Conservation (phyloP, 2,329 filamentous ascomycete genomes). For the Aspergillus awamori region DNA sequence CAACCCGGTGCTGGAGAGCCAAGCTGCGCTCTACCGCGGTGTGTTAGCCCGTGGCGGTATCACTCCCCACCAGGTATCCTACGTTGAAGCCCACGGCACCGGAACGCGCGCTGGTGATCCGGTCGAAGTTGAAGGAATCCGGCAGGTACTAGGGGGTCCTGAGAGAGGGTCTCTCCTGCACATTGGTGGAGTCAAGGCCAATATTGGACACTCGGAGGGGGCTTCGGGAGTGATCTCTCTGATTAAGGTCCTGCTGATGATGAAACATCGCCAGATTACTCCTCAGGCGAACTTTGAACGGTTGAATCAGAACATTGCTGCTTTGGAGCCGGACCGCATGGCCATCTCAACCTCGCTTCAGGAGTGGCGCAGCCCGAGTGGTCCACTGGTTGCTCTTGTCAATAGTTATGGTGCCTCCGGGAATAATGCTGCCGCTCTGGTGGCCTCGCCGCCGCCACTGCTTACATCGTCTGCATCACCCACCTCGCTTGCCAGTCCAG, state of each 20-base stretch:
- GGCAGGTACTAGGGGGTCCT: not conserved
- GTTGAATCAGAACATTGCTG: slow-evolving; percentile 4
- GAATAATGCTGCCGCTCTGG: not conserved
- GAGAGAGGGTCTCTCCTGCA: not conserved
- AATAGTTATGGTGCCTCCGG: not conserved
- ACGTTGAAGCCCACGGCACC: not conserved
- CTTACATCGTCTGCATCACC: too few species aligned
- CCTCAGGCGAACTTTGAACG: slow-evolving; percentile 8
- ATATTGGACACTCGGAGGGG: slow-evolving; percentile 33
- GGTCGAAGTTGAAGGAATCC: not conserved
- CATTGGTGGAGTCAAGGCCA: slow-evolving; percentile 21
- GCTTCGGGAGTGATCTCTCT: slow-evolving; percentile 30
- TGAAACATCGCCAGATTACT: slow-evolving; percentile 8
- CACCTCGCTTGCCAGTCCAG: too few species aligned
- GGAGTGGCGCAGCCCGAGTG: not conserved
- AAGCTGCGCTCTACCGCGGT: not conserved
- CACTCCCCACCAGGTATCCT: not conserved
- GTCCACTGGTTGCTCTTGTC: not conserved
- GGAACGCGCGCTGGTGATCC: not conserved
- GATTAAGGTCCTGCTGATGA: slow-evolving; percentile 26
- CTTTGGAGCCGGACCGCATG: not conserved
- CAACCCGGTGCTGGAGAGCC: not conserved
- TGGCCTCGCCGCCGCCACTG: not conserved
- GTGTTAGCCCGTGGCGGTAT: not conserved
- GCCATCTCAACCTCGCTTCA: not conserved